These are phyloP conservation scores for Xylaria sp. DNA, from an alignment of 2,329 filamentous ascomycete genomes.

Conservation along the genomic window DNA sequence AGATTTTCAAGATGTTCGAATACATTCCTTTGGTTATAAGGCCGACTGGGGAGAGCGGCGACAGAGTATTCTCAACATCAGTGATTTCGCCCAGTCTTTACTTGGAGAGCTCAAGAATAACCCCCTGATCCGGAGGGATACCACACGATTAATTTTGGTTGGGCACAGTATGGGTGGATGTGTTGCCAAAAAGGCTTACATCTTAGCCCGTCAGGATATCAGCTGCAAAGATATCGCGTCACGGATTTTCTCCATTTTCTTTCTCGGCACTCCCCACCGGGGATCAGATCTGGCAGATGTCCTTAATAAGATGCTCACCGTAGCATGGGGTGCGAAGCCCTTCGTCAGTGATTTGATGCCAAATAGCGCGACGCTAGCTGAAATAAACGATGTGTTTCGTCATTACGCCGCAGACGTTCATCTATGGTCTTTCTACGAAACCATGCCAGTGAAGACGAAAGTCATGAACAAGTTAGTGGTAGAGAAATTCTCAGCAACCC, in stretches of 20 bases:
- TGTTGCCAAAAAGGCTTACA: conserved; percentile 53
- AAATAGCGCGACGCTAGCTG: conserved; percentile 51
- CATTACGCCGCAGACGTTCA: conserved; percentile 52
- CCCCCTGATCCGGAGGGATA: conserved; percentile 43
- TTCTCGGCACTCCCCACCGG: conserved; percentile 56
- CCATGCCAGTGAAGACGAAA: conserved; percentile 46
- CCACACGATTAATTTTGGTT: conserved; percentile 55
- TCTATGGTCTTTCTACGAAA: conserved; percentile 61
- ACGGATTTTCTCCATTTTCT: conserved; percentile 52
- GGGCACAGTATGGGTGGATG: conserved; percentile 60
- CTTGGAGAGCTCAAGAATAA: conserved; percentile 49
- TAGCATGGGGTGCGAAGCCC: conserved; percentile 49
- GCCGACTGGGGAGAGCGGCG: conserved; percentile 33
- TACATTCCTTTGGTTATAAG: conserved; percentile 38
- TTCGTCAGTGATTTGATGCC: conserved; percentile 55
- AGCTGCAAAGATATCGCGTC: conserved; percentile 45
- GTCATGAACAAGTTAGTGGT: conserved; percentile 50
- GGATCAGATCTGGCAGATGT: conserved; percentile 53
- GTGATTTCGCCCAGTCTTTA: conserved; percentile 51
- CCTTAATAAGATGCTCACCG: conserved; percentile 52
- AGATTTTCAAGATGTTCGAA: conserved; percentile 32
- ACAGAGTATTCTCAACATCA: conserved; percentile 44
- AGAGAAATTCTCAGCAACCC: conserved; percentile 43
- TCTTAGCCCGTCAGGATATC: conserved; percentile 51
- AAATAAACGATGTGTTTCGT: conserved; percentile 59